Evolutionary conservation across 2,329 filamentous ascomycete genomes (phyloP), one percentile per base, ranked within the genome.

Genomic region (Didymella sp.): DNA sequence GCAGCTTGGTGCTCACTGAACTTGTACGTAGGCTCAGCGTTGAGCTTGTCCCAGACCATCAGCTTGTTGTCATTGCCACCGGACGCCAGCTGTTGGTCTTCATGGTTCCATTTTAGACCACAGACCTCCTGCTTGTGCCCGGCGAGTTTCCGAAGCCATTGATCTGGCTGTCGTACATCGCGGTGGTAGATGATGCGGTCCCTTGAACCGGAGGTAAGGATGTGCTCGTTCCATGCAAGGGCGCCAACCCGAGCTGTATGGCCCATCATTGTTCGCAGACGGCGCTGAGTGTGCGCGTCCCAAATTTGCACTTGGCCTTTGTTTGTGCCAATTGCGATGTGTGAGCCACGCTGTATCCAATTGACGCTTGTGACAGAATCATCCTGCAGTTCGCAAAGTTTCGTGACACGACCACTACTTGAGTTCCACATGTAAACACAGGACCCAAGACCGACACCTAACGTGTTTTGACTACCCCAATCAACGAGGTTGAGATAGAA

Each of bases 391-490:
- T 96, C 94, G 77, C 95, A 98, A 9, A 99, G 84, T 77, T 96
- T 96, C 59, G 92, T 96, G 2, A 99, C 95, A 62, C 90, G 87
- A 61, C 94, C 95, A 7, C 90, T 90, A 65, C 92, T 87, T 4
- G 93, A 95, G 74, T 97, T 96, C 95, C 95, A 99, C 87, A 98
- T 95, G 73, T 98, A 99, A 6, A 99, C 95, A 65, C 91, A 96
- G 17, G 90, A 91, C 17, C 93, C 93, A 24, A 99, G 80, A 0
- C 95, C 95, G 40, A 99, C 95, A 6, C 94, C 95, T 11, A 99
- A 83, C 8, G 96, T 89, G 75, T 98, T 96, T 66, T 90, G 92
- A 68, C 91, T 96, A 40, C 95, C 95, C 95, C 95, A 99, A 72
- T 99, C 95, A 3, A 99, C 94, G 24, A 99, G 81, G 70, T 99